phyloP scores from a whole-genome alignment of 2,329 filamentous ascomycete species.

The Trichothecium roseum region DNA sequence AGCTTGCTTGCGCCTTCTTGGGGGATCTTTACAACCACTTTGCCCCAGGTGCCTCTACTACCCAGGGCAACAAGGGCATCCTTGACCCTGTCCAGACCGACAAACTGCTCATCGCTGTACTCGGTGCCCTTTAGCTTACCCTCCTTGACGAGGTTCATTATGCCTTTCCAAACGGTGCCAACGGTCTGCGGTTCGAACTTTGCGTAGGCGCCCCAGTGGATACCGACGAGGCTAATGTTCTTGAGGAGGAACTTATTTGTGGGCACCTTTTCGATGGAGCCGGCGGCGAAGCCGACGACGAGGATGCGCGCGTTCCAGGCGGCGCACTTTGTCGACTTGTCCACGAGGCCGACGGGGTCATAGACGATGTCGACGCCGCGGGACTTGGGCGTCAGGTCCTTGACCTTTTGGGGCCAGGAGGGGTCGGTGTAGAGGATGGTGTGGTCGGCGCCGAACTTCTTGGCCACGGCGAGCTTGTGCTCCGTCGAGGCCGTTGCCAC shows the following conservation, averaged over 20 bases:
- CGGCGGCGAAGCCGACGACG: conserved; percentile 73
- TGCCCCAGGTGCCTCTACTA: conserved; percentile 81
- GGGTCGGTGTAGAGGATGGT: conserved; percentile 63
- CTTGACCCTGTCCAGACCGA: conserved; percentile 70
- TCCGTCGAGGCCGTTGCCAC: conserved; percentile 79
- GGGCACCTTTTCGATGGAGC: conserved; percentile 77
- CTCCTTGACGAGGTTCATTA: conserved; percentile 65
- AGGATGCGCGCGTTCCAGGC: conserved; percentile 87
- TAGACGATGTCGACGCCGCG: conserved; percentile 84
- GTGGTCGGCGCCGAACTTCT: conserved; percentile 75
- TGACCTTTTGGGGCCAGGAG: conserved; percentile 58
- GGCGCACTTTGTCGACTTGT: conserved; percentile 79
- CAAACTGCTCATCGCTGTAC: conserved; percentile 72
- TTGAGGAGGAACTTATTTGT: conserved; percentile 89
- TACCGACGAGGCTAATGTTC: conserved; percentile 80
- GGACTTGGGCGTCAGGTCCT: conserved; percentile 63
- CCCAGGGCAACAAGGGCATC: conserved; percentile 69
- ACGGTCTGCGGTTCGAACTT: conserved; percentile 62
- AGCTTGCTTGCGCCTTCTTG: conserved; percentile 52
- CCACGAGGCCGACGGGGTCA: conserved; percentile 86
- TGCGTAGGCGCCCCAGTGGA: conserved; percentile 86
- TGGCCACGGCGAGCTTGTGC: conserved; percentile 72
- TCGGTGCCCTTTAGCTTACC: conserved; percentile 76
- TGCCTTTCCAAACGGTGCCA: conserved; percentile 66
- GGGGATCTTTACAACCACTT: conserved; percentile 82